Conservation (phyloP, 192 early-diverging fungal genomes). For the Ambispora gerdemannii region DNA sequence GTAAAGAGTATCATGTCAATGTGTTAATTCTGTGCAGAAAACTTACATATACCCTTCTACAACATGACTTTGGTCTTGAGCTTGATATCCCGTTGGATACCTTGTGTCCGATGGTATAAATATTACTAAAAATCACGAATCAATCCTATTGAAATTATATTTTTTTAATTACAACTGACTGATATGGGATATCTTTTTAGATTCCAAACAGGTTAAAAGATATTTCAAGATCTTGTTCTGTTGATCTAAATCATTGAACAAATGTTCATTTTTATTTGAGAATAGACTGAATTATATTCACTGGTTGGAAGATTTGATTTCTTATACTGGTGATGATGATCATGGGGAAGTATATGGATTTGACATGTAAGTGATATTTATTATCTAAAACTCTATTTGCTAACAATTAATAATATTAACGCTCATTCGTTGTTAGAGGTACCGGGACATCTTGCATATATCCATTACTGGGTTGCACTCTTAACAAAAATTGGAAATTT, state of each 20-base stretch:
- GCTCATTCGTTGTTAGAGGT: constrained; percentile 49
- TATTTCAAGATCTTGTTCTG: no score
- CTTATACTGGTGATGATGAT: constrained; percentile 25
- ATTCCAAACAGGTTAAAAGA: constrained; percentile 39
- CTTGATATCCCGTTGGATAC: constrained; percentile 66
- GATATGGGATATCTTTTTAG: not conserved
- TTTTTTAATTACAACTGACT: not conserved
- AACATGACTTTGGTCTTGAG: constrained; percentile 57
- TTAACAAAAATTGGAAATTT: constrained; percentile 62
- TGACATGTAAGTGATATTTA: constrained; percentile 53
- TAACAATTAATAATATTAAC: not conserved
- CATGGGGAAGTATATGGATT: constrained; percentile 42
- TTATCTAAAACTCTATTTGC: not conserved
- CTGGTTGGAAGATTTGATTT: constrained; percentile 63
- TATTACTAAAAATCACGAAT: no score
- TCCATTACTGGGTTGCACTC: constrained; percentile 69
- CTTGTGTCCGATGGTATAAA: constrained; percentile 69
- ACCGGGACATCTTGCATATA: constrained; percentile 92
- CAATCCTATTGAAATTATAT: no score
- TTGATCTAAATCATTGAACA: no score
- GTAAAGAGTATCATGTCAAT: no score
- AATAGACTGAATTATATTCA: constrained; percentile 67
- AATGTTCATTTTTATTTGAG: constrained; percentile 26
- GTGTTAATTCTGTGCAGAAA: constrained; percentile 40
- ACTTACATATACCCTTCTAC: constrained; percentile 58